Conservation (phyloP, 1,284 basidiomycete genomes). For the Trametes hirsuta region DNA sequence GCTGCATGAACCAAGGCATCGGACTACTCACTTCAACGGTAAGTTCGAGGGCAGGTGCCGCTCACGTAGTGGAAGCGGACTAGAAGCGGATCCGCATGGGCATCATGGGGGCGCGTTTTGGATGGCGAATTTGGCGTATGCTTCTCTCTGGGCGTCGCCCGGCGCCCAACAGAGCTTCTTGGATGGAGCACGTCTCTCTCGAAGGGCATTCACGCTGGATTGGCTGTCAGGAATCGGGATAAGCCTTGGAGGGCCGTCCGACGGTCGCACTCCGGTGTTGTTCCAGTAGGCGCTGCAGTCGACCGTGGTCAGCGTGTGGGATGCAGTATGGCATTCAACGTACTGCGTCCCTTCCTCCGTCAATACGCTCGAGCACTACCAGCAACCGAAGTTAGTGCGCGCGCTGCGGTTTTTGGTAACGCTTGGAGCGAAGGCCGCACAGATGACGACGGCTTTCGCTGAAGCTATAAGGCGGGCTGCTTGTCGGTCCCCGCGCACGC, state of each 20-base stretch:
- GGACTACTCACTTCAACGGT: no score
- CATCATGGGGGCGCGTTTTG: not conserved
- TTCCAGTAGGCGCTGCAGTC: conserved; percentile 10
- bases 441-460: not conserved
- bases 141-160: not conserved
- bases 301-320: not conserved
- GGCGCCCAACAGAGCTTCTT: not conserved
- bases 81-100: not conserved
- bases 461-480: not conserved
- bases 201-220: not conserved
- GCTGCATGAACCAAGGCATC: no score
- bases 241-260: conserved; percentile 10
- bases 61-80: no score
- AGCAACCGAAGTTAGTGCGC: conserved; percentile 15
- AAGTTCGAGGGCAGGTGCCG: no score
- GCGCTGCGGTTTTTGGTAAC: not conserved
- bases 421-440: not conserved
- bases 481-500: not conserved
- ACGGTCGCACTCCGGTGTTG: conserved; percentile 25
- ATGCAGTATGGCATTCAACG: not conserved
- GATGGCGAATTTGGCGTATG: not conserved
- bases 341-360: not conserved
- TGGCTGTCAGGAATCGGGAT: not conserved
- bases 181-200: not conserved
- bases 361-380: not conserved